Conservation (phyloP, 352 stramenopile genomes). For the Vaucheria bursata region DNA sequence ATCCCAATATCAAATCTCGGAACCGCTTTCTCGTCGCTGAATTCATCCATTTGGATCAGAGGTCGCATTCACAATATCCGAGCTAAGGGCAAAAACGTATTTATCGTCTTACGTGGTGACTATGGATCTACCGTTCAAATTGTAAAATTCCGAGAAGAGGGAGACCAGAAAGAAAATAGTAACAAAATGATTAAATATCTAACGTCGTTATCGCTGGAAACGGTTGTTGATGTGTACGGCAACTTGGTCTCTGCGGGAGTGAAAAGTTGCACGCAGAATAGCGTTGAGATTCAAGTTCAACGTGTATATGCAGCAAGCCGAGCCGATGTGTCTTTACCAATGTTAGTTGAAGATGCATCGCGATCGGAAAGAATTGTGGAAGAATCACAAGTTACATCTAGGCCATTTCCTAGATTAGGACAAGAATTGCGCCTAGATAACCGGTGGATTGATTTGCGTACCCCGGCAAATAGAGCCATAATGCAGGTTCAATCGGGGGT, state of each 20-base stretch:
- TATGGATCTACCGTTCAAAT: constrained; percentile 40
- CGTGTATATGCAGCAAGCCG: constrained; percentile 37
- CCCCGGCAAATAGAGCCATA: constrained; percentile 94
- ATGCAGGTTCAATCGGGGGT: constrained; percentile 92
- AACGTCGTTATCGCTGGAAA: constrained; percentile 84
- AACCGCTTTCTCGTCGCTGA: neutral
- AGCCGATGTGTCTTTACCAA: constrained; percentile 36
- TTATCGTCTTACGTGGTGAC: constrained; percentile 42
- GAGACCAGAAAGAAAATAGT: constrained; percentile 42
- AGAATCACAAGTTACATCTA: constrained; percentile 28
- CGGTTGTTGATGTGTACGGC: constrained; percentile 88
- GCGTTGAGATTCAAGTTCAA: constrained; percentile 43
- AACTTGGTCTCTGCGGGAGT: constrained; percentile 73
- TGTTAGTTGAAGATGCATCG: constrained; percentile 43
- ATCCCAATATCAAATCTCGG: neutral
- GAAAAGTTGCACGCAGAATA: constrained; percentile 73
- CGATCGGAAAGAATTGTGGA: constrained; percentile 42
- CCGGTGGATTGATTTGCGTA: constrained; percentile 88
- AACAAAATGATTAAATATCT: constrained; percentile 88
- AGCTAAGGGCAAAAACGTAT: constrained; percentile 35
- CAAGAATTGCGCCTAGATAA: constrained; percentile 47
- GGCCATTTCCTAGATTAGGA: constrained; percentile 51
- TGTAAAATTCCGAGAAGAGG: constrained; percentile 47
- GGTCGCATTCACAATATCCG: constrained; percentile 41
- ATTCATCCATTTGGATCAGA: constrained; percentile 43